These are phyloP conservation scores for Allium fistulosum DNA, from an alignment of 106 monocot species.

Conservation along the genomic window DNA sequence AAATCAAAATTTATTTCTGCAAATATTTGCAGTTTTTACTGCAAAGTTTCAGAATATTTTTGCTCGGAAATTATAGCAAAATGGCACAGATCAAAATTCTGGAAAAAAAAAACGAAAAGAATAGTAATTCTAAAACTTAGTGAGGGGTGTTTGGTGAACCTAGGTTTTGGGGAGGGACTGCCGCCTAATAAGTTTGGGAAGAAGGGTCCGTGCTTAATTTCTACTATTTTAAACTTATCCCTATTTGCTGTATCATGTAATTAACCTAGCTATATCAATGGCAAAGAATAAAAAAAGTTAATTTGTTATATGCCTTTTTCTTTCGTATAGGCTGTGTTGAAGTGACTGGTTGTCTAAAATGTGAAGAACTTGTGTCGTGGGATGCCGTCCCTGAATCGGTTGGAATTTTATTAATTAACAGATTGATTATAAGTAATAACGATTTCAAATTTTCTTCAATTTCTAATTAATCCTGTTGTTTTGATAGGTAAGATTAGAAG, in stretches of 20 bases:
- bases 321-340: slow-evolving; percentile 72
- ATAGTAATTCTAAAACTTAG: too few species aligned
- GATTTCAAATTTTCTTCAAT: not conserved
- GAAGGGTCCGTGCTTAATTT: too few species aligned
- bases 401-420: slow-evolving; percentile 1
- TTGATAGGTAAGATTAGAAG: slow-evolving; percentile 80
- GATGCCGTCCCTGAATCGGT: slow-evolving; percentile 85
- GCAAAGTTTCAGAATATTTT: too few species aligned
- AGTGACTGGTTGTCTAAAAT: slow-evolving; percentile 75
- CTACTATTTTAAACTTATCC: not conserved
- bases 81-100: too few species aligned
- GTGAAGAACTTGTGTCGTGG: slow-evolving; percentile 74
- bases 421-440: not conserved
- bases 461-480: slow-evolving; percentile 4
- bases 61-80: too few species aligned
- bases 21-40: too few species aligned
- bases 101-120: too few species aligned
- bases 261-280: not conserved
- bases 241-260: not conserved
- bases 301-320: not conserved
- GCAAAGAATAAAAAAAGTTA: too few species aligned
- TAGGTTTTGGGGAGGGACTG: too few species aligned
- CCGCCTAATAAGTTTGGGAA: too few species aligned
- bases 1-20: too few species aligned
- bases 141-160: too few species aligned